Evolutionary conservation across 2,329 filamentous ascomycete genomes (phyloP), one percentile per base, ranked within the genome.

Genomic region (Lanzia echinophila): DNA sequence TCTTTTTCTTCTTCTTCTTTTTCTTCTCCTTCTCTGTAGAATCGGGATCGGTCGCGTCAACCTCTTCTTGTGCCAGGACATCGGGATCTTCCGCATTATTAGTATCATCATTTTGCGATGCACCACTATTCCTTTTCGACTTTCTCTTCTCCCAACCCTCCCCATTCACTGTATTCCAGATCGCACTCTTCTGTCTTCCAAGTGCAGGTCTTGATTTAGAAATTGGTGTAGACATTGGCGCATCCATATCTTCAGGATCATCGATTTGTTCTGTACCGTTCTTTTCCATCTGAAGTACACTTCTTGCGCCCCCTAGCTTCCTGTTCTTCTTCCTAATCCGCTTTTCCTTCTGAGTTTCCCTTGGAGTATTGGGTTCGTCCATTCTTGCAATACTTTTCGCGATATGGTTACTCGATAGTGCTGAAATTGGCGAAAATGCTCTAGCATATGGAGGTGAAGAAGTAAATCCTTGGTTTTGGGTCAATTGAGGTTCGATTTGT

Each of bases 201-300:
- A 20, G 38, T 12, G 15, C 8, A 33, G 17, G 34, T 32, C 33
- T 34, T 11, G 34, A 24, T 17, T 32, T 47, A 32, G 13, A 31
- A 19, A 11, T 11, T 31, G 43, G 28, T 33, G 31, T 3, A 32
- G 11, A 17, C 47, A 47, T 22, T 24, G 24, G 12, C 42, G 33
- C 8, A 22, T 32, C 43, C 8, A 41, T 22, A 24, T 47, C 34
- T 8, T 53, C 43, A 33, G 43, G 7, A 22, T 19, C 7, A 12
- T 33, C 43, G 36, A 32, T 31, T 12, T 31, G 32, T 3, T 5
- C 15, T 2, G 22, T 33, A 32, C 47, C 22, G 17, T 32, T 13
- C 32, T 47, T 31, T 47, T 47, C 43, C 31, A 31, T 53, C 33
- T 42, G 34, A 10, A 47, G 19, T 19, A 53, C 50, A 41, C 43